Evolutionary conservation across 768 basidiomycete species (phyloP).

Genomic region (Lyophyllum shimeji): DNA sequence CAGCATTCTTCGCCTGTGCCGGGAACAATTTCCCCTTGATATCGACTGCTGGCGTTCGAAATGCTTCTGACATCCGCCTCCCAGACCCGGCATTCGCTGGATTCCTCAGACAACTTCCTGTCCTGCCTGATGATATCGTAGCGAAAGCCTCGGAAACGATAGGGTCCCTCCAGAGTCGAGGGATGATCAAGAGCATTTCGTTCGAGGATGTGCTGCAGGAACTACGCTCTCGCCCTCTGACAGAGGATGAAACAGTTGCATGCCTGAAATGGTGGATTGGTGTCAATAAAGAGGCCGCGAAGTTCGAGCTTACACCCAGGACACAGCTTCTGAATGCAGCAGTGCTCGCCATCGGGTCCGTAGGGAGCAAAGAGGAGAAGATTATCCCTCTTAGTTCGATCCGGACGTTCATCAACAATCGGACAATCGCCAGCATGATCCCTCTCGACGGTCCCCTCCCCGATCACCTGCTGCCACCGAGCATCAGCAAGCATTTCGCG

Average conservation of each 20-base stretch:
- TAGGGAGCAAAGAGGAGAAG: slow-evolving; percentile 41
- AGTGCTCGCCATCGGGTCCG: slow-evolving; percentile 47
- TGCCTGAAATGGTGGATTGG: slow-evolving; percentile 88
- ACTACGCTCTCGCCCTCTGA: slow-evolving; percentile 67
- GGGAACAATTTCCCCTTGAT: slow-evolving; percentile 63
- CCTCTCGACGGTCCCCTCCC: slow-evolving; percentile 78
- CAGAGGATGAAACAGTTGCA: slow-evolving; percentile 70
- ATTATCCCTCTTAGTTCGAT: slow-evolving; percentile 72
- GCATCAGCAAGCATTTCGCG: slow-evolving; percentile 60
- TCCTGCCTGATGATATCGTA: slow-evolving; percentile 63
- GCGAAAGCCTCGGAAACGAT: slow-evolving; percentile 61
- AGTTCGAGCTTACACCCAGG: slow-evolving; percentile 42
- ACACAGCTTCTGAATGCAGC: slow-evolving; percentile 70
- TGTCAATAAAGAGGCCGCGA: slow-evolving; percentile 33
- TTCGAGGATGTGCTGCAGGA: slow-evolving; percentile 84
- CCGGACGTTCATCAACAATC: slow-evolving; percentile 68
- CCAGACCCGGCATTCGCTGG: slow-evolving; percentile 68
- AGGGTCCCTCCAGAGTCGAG: slow-evolving; percentile 54
- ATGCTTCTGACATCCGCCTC: slow-evolving; percentile 65
- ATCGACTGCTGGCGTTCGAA: slow-evolving; percentile 70
- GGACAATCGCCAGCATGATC: slow-evolving; percentile 53
- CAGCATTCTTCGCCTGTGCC: slow-evolving; percentile 75
- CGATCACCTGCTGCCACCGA: slow-evolving; percentile 64
- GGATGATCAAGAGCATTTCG: slow-evolving; percentile 70
- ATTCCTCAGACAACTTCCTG: slow-evolving; percentile 79